These are phyloP conservation scores for Strobilomyces dryophilus DNA, from an alignment of 768 basidiomycete species.

Conservation along the genomic window DNA sequence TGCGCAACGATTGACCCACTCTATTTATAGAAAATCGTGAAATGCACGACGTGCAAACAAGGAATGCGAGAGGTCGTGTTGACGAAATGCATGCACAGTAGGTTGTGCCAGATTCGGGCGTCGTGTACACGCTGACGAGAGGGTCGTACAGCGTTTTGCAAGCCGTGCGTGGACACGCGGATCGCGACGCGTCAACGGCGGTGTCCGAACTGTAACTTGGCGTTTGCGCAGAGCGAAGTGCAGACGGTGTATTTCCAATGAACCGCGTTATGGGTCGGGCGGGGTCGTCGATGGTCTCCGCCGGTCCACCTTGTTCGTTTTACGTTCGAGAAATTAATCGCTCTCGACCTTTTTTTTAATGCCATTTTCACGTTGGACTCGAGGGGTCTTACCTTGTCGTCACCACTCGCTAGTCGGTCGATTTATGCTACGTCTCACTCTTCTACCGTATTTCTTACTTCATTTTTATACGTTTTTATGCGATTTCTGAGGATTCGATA, in stretches of 20 bases:
- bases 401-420: no score
- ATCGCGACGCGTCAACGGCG: conserved; percentile 88
- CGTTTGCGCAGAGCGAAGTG: conserved; percentile 85
- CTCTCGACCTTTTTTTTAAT: neutral
- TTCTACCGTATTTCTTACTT: neutral
- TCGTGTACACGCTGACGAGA: neutral
- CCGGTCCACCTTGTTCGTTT: neutral
- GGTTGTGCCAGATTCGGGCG: conserved; percentile 28
- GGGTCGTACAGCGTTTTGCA: conserved; percentile 67
- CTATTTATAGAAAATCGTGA: conserved; percentile 60
- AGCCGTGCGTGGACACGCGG: conserved; percentile 80
- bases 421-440: neutral
- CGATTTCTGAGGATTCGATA: no score
- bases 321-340: neutral
- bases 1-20: conserved; percentile 33
- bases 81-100: conserved; percentile 90
- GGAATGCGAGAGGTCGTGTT: conserved; percentile 77
- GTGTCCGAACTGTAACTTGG: conserved; percentile 82
- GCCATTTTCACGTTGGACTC: neutral
- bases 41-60: conserved; percentile 83
- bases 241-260: conserved; percentile 58
- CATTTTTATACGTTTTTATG: neutral
- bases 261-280: no score
- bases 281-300: no score
- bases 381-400: no score